Evolutionary conservation across 2,329 filamentous ascomycete genomes (phyloP).

Genomic region (Fusarium sp.): DNA sequence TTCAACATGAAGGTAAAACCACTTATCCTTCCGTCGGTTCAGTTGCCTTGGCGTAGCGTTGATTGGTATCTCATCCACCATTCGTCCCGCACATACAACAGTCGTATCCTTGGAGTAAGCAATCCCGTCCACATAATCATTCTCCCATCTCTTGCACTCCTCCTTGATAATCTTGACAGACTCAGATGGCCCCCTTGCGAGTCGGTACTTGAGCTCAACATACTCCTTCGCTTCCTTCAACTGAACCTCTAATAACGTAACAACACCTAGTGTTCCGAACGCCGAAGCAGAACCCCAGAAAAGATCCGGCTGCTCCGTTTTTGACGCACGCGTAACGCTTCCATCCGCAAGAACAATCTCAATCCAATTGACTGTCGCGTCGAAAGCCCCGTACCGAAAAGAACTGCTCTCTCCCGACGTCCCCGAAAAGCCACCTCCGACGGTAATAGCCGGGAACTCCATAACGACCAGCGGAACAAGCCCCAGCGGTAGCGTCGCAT

Average conservation of each 20-base stretch:
- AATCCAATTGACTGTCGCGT: conserved; percentile 66
- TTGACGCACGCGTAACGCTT: conserved; percentile 62
- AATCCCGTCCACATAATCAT: conserved; percentile 76
- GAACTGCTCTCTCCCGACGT: conserved; percentile 74
- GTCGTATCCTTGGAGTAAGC: conserved; percentile 64
- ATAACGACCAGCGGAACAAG: conserved; percentile 73
- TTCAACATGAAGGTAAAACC: conserved; percentile 76
- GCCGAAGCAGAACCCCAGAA: conserved; percentile 72
- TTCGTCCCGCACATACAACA: conserved; percentile 67
- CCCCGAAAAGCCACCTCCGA: conserved; percentile 71
- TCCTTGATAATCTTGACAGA: conserved; percentile 55
- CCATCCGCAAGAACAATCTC: conserved; percentile 73
- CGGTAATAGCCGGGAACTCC: conserved; percentile 78
- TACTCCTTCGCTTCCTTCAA: conserved; percentile 62
- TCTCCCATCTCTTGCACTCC: conserved; percentile 48
- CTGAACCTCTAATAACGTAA: conserved; percentile 68
- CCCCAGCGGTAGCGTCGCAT: conserved; percentile 61
- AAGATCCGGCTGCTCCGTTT: conserved; percentile 63
- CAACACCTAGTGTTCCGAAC: conserved; percentile 72
- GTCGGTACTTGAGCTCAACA: conserved; percentile 66
- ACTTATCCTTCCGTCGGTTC: conserved; percentile 68
- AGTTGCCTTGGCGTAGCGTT: conserved; percentile 55
- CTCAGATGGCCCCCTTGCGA: conserved; percentile 50
- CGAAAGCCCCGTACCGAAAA: conserved; percentile 72
- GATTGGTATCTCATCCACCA: conserved; percentile 57